phyloP scores from a whole-genome alignment of 129 eudicot species.

The Artemisia argyi region DNA sequence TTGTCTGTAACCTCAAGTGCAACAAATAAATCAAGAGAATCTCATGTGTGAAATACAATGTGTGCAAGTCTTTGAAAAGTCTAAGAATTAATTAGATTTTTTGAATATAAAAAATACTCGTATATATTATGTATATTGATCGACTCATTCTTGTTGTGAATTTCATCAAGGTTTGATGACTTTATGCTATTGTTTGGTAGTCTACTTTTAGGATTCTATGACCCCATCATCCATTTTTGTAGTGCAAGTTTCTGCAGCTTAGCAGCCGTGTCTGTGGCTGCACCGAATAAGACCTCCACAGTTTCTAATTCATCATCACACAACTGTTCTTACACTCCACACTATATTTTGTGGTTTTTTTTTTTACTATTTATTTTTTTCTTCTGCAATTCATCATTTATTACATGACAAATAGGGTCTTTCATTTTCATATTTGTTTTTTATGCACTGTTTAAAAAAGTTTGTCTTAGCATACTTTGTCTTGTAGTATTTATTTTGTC shows the following conservation, averaged over 20 bases:
- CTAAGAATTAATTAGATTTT: no score
- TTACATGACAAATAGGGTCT: background rate
- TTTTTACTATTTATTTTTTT: background rate
- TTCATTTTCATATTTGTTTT: background rate
- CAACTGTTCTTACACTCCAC: constrained; percentile 23
- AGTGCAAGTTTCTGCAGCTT: constrained; percentile 37
- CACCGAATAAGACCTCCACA: constrained; percentile 38
- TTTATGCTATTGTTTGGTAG: constrained; percentile 41
- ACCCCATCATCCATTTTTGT: constrained; percentile 29
- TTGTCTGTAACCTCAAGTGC: no score
- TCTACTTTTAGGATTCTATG: constrained; percentile 36
- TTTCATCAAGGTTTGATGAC: constrained; percentile 19
- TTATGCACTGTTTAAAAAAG: background rate
- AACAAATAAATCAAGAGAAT: no score
- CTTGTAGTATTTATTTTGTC: no score
- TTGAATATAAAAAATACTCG: no score
- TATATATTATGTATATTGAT: no score
- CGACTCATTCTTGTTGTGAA: background rate
- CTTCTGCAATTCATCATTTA: background rate
- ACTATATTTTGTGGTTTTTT: background rate
- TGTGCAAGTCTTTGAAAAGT: no score
- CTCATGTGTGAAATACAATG: no score
- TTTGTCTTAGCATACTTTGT: no score
- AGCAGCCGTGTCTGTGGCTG: constrained; percentile 26
- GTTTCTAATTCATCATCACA: constrained; percentile 29